Evolutionary conservation across 2,329 filamentous ascomycete species (phyloP).

Genomic region (Orbilia brochopaga): DNA sequence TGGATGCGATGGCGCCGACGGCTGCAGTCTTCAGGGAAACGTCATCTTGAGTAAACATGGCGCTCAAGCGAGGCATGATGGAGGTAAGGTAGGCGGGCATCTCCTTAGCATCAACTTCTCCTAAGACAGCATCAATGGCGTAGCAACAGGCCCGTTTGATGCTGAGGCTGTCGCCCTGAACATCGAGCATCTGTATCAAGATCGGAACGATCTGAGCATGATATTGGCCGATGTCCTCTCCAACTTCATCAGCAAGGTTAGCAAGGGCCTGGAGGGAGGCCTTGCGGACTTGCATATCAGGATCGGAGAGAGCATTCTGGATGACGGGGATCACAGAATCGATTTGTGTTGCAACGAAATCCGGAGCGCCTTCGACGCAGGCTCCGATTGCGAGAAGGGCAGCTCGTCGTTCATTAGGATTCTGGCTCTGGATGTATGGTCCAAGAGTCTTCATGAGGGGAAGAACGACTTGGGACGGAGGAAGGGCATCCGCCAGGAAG

Average conservation of each 20-base stretch:
- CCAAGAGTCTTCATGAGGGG: conserved; percentile 87
- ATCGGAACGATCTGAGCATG: conserved; percentile 85
- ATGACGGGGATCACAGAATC: conserved; percentile 83
- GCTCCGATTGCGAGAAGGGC: conserved; percentile 91
- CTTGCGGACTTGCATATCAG: conserved; percentile 81
- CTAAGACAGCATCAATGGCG: conserved; percentile 88
- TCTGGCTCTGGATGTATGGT: conserved; percentile 74
- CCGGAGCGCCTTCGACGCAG: conserved; percentile 93
- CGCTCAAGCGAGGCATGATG: conserved; percentile 82
- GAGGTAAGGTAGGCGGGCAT: conserved; percentile 81
- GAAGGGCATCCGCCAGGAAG: conserved; percentile 83
- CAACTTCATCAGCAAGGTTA: conserved; percentile 88
- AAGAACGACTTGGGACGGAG: conserved; percentile 91
- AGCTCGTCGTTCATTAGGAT: conserved; percentile 82
- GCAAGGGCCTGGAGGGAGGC: conserved; percentile 87
- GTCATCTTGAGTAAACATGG: conserved; percentile 81
- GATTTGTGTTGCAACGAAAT: conserved; percentile 95
- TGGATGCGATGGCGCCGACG: conserved; percentile 85
- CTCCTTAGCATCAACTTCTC: conserved; percentile 79
- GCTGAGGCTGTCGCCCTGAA: conserved; percentile 67
- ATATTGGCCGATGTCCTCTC: conserved; percentile 84
- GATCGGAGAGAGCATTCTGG: conserved; percentile 80
- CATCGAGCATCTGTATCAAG: conserved; percentile 74
- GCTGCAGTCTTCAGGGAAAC: conserved; percentile 88
- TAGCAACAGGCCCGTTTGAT: conserved; percentile 90